Conservation (phyloP, 805 yeast genomes). For the Maudiozyma barnettii region DNA sequence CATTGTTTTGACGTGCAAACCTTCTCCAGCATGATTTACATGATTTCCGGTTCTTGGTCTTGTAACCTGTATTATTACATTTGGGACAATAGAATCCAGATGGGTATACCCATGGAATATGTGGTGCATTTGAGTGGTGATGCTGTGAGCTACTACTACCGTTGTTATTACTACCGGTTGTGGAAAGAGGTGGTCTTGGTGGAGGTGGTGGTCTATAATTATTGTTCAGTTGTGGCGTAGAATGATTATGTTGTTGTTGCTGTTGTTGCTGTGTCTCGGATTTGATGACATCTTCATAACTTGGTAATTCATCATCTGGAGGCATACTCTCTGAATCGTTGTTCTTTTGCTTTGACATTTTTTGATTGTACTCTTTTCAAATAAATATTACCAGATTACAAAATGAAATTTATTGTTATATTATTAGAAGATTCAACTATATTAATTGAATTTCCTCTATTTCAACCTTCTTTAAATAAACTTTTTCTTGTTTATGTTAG, state of each 20-base stretch:
- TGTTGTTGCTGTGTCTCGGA: constrained; percentile 9
- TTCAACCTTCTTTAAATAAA: too few relatives aligned
- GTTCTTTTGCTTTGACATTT: background rate
- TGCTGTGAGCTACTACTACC: constrained; percentile 4
- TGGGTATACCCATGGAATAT: constrained; percentile 61
- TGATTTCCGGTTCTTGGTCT: constrained; percentile 46
- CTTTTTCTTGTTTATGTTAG: too few relatives aligned
- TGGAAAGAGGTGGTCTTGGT: background rate
- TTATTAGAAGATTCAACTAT: too few relatives aligned
- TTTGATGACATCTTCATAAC: constrained; percentile 38
- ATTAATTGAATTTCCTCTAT: too few relatives aligned
- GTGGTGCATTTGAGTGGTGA: background rate
- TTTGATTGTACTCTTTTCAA: background rate
- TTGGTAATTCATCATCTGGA: constrained; percentile 32
- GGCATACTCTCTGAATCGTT: background rate
- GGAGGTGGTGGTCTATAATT: background rate
- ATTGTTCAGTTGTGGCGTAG: constrained; percentile 1
- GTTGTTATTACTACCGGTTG: constrained; percentile 4
- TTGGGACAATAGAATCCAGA: constrained; percentile 49
- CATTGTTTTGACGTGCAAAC: constrained; percentile 38
- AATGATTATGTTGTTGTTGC: constrained; percentile 1
- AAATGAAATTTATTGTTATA: too few relatives aligned
- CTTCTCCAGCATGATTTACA: constrained; percentile 64
- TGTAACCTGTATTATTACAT: constrained; percentile 67
- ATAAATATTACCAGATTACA: too few relatives aligned